Evolutionary conservation across 495 filamentous ascomycete genomes (phyloP).

Genomic region (Stereocaulon alpinum): DNA sequence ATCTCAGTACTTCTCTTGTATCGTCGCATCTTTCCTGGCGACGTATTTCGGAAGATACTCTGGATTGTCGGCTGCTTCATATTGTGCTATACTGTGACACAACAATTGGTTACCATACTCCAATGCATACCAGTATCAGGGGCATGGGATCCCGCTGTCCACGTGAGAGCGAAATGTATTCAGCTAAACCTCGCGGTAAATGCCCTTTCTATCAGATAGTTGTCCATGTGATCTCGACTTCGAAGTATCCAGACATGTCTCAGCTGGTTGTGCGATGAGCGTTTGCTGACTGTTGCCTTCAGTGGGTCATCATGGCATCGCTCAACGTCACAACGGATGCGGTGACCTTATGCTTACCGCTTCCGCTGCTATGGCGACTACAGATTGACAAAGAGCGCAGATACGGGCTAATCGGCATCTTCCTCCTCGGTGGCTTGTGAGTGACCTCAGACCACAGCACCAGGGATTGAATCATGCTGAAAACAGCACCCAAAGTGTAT

Average conservation of each 20-base stretch:
- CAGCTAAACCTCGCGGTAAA: not conserved
- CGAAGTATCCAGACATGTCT: too few relatives aligned
- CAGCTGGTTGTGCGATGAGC: too few relatives aligned
- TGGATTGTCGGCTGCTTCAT: constrained; percentile 25
- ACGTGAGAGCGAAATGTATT: constrained; percentile 8
- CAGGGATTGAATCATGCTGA: not conserved
- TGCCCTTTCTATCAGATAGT: too few relatives aligned
- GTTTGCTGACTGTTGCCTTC: too few relatives aligned
- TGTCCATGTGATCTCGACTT: too few relatives aligned
- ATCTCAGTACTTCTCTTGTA: constrained; percentile 34
- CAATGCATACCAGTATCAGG: constrained; percentile 27
- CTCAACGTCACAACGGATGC: constrained; percentile 10
- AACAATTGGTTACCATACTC: constrained; percentile 28
- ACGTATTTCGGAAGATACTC: constrained; percentile 19
- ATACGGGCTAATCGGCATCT: constrained; percentile 20
- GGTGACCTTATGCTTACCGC: constrained; percentile 8
- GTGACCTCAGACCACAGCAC: not conserved
- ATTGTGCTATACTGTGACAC: constrained; percentile 25
- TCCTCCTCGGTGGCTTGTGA: constrained; percentile 28
- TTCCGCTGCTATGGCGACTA: constrained; percentile 17
- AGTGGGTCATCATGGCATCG: not conserved
- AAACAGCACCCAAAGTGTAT: not conserved
- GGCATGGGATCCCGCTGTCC: constrained; percentile 1
- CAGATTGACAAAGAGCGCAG: constrained; percentile 20
- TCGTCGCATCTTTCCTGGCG: constrained; percentile 28